Evolutionary conservation across 148 eudicot species (phyloP), one percentile per base, ranked within the genome.

Genomic region (Drosera capensis): DNA sequence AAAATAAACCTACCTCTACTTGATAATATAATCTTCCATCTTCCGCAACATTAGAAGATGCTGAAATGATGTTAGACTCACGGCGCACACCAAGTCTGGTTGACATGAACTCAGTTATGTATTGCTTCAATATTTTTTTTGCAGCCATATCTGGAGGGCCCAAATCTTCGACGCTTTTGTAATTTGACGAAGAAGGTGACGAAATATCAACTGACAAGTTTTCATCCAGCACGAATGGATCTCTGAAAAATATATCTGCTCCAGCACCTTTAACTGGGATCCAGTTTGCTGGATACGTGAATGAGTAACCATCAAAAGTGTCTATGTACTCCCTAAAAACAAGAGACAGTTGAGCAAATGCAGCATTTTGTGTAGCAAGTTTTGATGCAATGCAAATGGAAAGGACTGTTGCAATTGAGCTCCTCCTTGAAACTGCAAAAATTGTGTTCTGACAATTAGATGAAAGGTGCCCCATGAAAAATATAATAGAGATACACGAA

Each of bases 251-350:
- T 51, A 90, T 71, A 59, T 90, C 99, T 2, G 93, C 99, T 23
- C 86, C 83, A 23, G 99, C 99, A 34, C 99, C 99, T 52, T 78
- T 75, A 8, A 90, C 99, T 76, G 80, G 80, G 45, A 90, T 90
- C 99, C 95, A 90, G 48, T 81, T 90, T 39, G 53, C 50, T 15
- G 99, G 99, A 63, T 80, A 85, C 51, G 49, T 71, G 39, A 85
- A 59, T 0, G 93, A 72, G 66, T 90, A 90, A 25, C 99, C 95
- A 55, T 90, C 99, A 38, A 90, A 90, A 20, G 73, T 71, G 55
- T 90, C 95, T 23, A 81, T 80, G 18, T 78, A 85, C 59, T 90
- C 99, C 54, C 70, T 73, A 13, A 73, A 71, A 29, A 38, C 81
- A 54, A 64, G 70, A 4, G 80, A 49, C 30, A 68, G 80, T 50